Evolutionary conservation across 805 yeast species (phyloP), one percentile per base, ranked within the genome.

Genomic region (Candida khao-thaluensis): DNA sequence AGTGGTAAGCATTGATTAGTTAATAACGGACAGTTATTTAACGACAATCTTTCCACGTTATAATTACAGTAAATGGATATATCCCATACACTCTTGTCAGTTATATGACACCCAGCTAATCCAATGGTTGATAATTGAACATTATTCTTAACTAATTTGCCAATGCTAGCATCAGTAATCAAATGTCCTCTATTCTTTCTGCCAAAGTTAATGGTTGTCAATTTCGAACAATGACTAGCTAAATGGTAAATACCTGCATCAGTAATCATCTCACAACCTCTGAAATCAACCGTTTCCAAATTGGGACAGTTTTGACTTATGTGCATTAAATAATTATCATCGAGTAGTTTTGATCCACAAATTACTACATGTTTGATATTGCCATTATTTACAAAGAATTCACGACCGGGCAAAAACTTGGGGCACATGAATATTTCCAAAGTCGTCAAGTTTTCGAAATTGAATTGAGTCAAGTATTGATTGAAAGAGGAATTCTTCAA

Each of bases 341-440:
- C 77, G 3, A 86, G 69, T 2, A 64, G 59, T 45, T 72, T 76
- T 24, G 81, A 76, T 2, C 96, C 96, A 0, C 96, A 90, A 4
- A 90, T 62, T 1, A 79, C 72, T 26, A 84, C 54, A 39, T 70
- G 69, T 45, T 62, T 59, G 15, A 31, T 17, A 30, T 70, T 52
- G 15, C 6, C 12, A 7, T 53, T 48, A 32, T 50, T 41, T 12
- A 40, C 41, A 34, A 67, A 57, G 20, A 69, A 50, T 11, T 57
- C 53, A 12, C 40, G 10, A 3, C 69, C 64, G 3, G 95, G 95
- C 6, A 72, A 52, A 21, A 85, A 54, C 31, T 70, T 71, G 5
- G 96, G 91, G 54, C 96, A 88, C 53, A 90, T 83, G 61, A 84
- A 87, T 50, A 88, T 70, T 57, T 89, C 95, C 21, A 89, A 64